phyloP scores from a whole-genome alignment of 495 filamentous ascomycete genomes.

The Aspergillus bertholletiae region DNA sequence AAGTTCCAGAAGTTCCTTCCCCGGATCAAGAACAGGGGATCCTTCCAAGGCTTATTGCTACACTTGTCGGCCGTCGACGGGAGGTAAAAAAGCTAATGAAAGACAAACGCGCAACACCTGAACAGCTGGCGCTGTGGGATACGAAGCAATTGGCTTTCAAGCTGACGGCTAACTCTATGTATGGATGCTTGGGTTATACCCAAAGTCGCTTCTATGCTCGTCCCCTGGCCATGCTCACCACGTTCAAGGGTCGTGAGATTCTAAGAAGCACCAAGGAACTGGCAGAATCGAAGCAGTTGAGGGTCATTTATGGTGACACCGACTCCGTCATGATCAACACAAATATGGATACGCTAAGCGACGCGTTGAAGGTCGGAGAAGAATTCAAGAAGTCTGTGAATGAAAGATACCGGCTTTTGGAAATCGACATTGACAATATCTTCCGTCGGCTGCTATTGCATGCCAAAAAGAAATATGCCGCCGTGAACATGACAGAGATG shows the following conservation, averaged over 20 bases:
- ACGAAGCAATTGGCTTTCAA: constrained; percentile 97
- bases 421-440: constrained; percentile 98
- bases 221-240: constrained; percentile 91
- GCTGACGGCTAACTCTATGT: constrained; percentile 98
- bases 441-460: constrained; percentile 91
- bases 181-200: constrained; percentile 94
- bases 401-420: constrained; percentile 80
- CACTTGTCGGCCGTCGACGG: constrained; percentile 78
- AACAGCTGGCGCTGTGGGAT: constrained; percentile 92
- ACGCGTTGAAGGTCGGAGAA: constrained; percentile 83
- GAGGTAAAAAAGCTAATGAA: constrained; percentile 97
- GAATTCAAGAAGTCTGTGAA: constrained; percentile 82
- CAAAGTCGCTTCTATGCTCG: constrained; percentile 95
- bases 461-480: constrained; percentile 99
- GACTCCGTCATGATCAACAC: constrained; percentile 99
- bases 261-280: constrained; percentile 91
- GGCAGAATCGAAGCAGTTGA: constrained; percentile 79
- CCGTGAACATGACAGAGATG: constrained; percentile 85
- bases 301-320: constrained; percentile 97
- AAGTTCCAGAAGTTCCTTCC: constrained; percentile 69
- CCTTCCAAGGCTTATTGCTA: constrained; percentile 84
- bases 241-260: constrained; percentile 97
- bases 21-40: constrained; percentile 71
- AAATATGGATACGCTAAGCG: constrained; percentile 87
- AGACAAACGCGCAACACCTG: constrained; percentile 76